These are phyloP conservation scores for Pseudopithomyces chartarum DNA, from an alignment of 2,329 filamentous ascomycete genomes.

Conservation along the genomic window DNA sequence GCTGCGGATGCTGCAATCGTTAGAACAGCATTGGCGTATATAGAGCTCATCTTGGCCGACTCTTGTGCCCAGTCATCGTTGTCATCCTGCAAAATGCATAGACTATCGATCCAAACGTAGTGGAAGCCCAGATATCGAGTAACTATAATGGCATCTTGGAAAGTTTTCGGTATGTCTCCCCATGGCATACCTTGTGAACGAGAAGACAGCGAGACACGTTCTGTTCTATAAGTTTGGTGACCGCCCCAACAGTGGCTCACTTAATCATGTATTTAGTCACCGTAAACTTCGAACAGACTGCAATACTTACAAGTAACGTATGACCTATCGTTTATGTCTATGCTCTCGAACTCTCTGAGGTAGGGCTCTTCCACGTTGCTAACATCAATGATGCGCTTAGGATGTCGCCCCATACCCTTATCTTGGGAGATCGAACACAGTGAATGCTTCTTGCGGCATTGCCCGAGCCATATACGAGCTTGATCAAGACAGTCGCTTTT, in stretches of 20 bases:
- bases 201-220: neutral
- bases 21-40: neutral
- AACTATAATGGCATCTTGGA: neutral
- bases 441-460: neutral
- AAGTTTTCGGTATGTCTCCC: neutral
- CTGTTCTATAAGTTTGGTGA: neutral
- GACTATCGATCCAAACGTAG: slow-evolving; percentile 9
- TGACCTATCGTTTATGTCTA: neutral
- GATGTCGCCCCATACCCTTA: neutral
- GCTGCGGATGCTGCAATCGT: slow-evolving; percentile 6
- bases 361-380: neutral
- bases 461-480: neutral
- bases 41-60: slow-evolving; percentile 3
- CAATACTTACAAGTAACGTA: neutral
- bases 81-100: slow-evolving; percentile 6
- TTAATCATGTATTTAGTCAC: neutral
- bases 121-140: neutral
- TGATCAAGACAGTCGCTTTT: neutral
- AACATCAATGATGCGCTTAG: neutral
- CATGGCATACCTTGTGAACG: neutral
- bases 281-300: neutral
- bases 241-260: neutral
- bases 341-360: neutral
- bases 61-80: neutral
- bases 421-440: neutral